Evolutionary conservation across 2,329 filamentous ascomycete genomes (phyloP), one percentile per base, ranked within the genome.

Genomic region (Monosporascus sp.): DNA sequence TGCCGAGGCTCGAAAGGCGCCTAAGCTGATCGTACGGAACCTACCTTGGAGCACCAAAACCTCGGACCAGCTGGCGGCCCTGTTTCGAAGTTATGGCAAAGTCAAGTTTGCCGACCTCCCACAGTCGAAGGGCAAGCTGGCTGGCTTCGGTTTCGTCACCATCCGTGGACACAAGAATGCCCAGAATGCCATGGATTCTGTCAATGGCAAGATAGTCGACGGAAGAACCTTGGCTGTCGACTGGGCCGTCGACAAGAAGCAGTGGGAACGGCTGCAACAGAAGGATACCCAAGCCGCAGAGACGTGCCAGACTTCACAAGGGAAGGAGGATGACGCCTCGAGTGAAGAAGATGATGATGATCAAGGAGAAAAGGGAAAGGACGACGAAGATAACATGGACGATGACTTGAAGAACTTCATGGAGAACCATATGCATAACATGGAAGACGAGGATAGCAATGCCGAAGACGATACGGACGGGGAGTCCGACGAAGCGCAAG

Each of bases 41-140:
- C 69, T 99, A 65, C 93, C 94, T 1, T 99, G 94, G 94, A 96
- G 87, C 62, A 87, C 99, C 68, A 96, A 96, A 73, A 87, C 84
- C 8, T 80, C 89, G 0, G 88, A 95, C 35, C 87, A 97, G 66
- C 75, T 99, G 55, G 78, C 83, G 6, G 79, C 84, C 53, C 76
- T 96, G 5, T 99, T 99, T 72, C 77, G 84, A 65, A 91, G 87
- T 65, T 97, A 88, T 67, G 94, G 94, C 56, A 96, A 97, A 70
- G 85, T 99, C 66, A 96, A 93, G 71, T 88, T 87, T 70, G 86
- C 88, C 38, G 89, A 89, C 62, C 75, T 99, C 50, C 95, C 95
- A 1, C 90, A 89, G 64, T 81, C 86, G 62, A 88, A 87, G 58
- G 82, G 81, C 18, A 86, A 84, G 67, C 81, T 96, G 58, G 82